Evolutionary conservation across 78 protist species (phyloP).

Genomic region (Cavenderia fasciculata): DNA sequence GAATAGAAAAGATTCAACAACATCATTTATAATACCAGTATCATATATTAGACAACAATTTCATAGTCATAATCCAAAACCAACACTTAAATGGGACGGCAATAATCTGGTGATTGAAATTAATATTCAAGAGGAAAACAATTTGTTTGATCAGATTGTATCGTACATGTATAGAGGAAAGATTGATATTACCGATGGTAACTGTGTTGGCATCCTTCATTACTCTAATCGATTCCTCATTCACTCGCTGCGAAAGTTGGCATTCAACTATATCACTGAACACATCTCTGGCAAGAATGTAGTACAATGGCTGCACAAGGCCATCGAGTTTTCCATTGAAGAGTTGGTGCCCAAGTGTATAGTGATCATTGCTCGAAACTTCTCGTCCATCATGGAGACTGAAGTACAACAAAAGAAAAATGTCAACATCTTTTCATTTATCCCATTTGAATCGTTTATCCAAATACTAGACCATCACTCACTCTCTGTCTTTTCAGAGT

Average conservation of each 20-base stretch:
- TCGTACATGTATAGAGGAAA: constrained; percentile 1
- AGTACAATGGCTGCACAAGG: neutral
- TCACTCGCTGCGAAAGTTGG: constrained; percentile 5
- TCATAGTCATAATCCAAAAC: constrained; percentile 4
- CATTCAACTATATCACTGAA: neutral
- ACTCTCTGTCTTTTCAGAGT: constrained; percentile 22
- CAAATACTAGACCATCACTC: constrained; percentile 1
- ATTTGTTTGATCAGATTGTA: neutral
- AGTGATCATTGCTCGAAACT: neutral
- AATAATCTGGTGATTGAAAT: neutral
- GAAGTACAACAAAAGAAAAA: neutral
- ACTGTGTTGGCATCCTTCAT: neutral
- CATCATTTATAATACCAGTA: neutral
- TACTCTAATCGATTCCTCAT: constrained; percentile 2
- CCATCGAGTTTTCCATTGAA: neutral
- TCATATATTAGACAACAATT: constrained; percentile 7
- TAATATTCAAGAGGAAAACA: neutral
- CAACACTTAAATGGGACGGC: neutral
- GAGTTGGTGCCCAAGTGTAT: neutral
- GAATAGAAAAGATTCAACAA: neutral
- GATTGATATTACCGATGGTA: neutral
- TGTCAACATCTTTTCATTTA: neutral
- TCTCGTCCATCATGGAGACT: neutral
- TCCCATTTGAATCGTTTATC: neutral
- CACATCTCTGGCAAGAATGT: constrained; percentile 11